These are phyloP conservation scores for Exophiala bonariae DNA, from an alignment of 2,329 filamentous ascomycete species.

Conservation along the genomic window DNA sequence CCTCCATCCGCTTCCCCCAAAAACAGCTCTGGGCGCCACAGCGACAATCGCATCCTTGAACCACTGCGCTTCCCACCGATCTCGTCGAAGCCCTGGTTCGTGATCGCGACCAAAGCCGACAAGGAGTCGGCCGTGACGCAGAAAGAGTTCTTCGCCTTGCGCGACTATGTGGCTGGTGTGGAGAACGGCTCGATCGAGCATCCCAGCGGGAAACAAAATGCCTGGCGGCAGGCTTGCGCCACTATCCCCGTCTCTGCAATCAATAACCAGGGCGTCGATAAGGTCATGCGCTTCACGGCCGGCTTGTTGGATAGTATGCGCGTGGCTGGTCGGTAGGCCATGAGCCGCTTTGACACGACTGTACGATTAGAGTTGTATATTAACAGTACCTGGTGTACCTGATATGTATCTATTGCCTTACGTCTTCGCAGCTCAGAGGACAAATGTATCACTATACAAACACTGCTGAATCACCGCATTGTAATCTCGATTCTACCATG, in stretches of 20 bases:
- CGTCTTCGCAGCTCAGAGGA: too few relatives aligned
- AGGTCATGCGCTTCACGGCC: conserved; percentile 43
- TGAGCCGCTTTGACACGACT: too few relatives aligned
- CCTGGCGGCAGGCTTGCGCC: conserved; percentile 56
- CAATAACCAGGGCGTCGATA: conserved; percentile 75
- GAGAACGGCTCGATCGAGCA: conserved; percentile 64
- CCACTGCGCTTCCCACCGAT: conserved; percentile 66
- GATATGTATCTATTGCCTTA: too few relatives aligned
- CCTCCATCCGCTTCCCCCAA: conserved; percentile 17
- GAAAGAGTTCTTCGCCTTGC: conserved; percentile 70
- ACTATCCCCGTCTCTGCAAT: conserved; percentile 90
- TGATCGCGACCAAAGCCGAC: conserved; percentile 90
- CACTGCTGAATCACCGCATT: too few relatives aligned
- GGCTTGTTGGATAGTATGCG: conserved; percentile 38
- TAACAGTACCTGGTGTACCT: too few relatives aligned
- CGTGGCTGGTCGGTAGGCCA: too few relatives aligned
- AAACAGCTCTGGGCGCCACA: neutral
- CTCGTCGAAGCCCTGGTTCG: conserved; percentile 94
- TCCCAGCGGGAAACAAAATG: conserved; percentile 71
- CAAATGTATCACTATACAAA: too few relatives aligned
- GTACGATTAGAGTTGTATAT: too few relatives aligned
- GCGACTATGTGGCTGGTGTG: conserved; percentile 68
- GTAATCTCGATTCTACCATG: too few relatives aligned
- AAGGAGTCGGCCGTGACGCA: conserved; percentile 65
- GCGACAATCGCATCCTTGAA: conserved; percentile 36